phyloP scores from a whole-genome alignment of 169 alveolate species.

The Fabrea salina region DNA sequence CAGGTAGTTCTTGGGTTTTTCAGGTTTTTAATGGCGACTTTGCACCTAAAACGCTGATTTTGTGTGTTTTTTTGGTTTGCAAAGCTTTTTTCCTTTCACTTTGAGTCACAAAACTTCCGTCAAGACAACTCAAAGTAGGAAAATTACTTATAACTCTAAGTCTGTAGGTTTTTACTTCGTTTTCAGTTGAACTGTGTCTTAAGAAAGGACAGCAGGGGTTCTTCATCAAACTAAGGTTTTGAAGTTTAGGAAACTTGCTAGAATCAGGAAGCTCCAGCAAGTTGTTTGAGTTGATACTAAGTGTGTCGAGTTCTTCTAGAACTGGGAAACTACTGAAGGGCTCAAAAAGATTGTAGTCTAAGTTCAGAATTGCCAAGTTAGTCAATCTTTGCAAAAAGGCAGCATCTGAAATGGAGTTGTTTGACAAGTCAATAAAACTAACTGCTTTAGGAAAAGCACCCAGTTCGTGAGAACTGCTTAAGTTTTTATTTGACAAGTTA shows the following conservation, averaged over 20 bases:
- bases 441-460: too few relatives aligned
- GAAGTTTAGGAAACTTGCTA: background rate
- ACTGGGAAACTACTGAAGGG: background rate
- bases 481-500: too few relatives aligned
- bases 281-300: background rate
- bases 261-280: background rate
- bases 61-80: constrained; percentile 1
- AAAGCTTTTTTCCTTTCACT: background rate
- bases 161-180: background rate
- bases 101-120: background rate
- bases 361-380: background rate
- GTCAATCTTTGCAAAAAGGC: background rate
- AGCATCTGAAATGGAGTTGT: constrained; percentile 1
- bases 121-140: background rate
- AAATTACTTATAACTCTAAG: background rate
- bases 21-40: too few relatives aligned
- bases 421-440: constrained; percentile 1
- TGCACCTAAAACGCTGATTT: too few relatives aligned
- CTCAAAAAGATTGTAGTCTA: background rate
- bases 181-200: background rate
- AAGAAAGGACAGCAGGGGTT: constrained; percentile 30
- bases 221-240: background rate
- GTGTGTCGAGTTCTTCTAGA: background rate
- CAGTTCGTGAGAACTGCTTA: too few relatives aligned
- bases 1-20: too few relatives aligned